Evolutionary conservation across 495 filamentous ascomycete species (phyloP).

Genomic region (Podospora pseudocomata): DNA sequence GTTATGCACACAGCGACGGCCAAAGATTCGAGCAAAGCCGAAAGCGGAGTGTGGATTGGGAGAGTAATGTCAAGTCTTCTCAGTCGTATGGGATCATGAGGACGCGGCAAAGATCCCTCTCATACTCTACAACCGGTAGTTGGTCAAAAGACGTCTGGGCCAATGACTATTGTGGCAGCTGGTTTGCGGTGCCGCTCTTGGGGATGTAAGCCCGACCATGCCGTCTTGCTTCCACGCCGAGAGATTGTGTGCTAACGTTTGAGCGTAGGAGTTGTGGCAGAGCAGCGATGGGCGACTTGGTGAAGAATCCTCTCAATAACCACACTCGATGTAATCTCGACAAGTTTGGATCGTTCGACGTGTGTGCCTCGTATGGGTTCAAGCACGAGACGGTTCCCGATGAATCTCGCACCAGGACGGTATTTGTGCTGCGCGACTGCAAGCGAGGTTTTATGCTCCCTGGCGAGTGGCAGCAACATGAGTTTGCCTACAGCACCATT

Average conservation of each 20-base stretch:
- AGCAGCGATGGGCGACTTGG: neutral
- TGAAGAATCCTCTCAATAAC: neutral
- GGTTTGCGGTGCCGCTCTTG: neutral
- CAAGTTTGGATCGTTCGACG: neutral
- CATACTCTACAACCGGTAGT: neutral
- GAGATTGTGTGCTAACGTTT: neutral
- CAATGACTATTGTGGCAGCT: neutral
- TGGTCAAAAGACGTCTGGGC: neutral
- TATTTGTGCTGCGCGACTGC: conserved; percentile 3
- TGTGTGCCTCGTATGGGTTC: neutral
- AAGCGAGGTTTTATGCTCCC: neutral
- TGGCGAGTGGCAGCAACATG: neutral
- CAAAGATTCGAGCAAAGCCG: neutral
- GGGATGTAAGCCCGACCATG: neutral
- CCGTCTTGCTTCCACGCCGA: neutral
- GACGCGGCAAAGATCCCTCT: neutral
- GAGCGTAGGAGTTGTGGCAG: neutral
- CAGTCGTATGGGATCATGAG: neutral
- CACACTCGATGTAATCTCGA: neutral
- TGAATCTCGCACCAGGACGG: neutral
- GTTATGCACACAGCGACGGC: neutral
- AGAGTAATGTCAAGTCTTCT: neutral
- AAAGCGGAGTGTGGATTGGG: neutral
- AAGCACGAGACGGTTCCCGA: neutral
- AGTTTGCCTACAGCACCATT: neutral